These are phyloP conservation scores for Metarhizium brunneum DNA, from an alignment of 2,329 filamentous ascomycete species.

Conservation along the genomic window DNA sequence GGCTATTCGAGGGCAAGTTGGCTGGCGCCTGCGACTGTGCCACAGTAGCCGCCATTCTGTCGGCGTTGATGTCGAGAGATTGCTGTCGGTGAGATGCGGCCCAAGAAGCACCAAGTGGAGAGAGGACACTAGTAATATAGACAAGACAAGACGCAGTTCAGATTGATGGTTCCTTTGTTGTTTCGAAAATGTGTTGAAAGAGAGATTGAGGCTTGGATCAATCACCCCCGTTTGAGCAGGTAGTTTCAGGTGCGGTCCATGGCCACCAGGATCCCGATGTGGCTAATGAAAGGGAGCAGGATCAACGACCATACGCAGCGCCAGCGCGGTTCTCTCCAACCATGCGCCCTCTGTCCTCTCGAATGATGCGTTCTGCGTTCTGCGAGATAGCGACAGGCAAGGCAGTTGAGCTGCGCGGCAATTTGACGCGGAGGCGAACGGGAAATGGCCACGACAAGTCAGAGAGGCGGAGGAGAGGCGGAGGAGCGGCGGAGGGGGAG, in stretches of 20 bases:
- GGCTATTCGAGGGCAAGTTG: conserved; percentile 7
- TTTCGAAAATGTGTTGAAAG: neutral
- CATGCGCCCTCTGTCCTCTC: neutral
- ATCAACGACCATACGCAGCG: neutral
- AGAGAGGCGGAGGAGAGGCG: too few relatives aligned
- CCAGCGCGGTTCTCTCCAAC: neutral
- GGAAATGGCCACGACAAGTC: neutral
- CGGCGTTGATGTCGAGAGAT: neutral
- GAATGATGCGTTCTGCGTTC: neutral
- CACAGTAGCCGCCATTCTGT: conserved; percentile 21
- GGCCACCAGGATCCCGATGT: neutral
- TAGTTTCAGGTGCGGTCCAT: conserved; percentile 8
- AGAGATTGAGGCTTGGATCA: neutral
- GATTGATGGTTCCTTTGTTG: neutral
- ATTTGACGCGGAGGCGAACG: neutral
- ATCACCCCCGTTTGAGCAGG: neutral
- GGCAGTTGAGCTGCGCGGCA: neutral
- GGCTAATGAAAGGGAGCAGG: conserved; percentile 1
- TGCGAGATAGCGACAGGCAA: neutral
- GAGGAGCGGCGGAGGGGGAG: too few relatives aligned
- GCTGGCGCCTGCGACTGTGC: conserved; percentile 19
- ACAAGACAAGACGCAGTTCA: neutral
- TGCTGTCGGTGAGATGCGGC: neutral
- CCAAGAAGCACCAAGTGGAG: neutral
- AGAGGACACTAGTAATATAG: neutral